Percentiles rank a stretch among this genome's conserved stretches.
Evolutionary conservation across 495 filamentous ascomycete genomes (phyloP).

Genomic region (Entonaema liquescens): DNA sequence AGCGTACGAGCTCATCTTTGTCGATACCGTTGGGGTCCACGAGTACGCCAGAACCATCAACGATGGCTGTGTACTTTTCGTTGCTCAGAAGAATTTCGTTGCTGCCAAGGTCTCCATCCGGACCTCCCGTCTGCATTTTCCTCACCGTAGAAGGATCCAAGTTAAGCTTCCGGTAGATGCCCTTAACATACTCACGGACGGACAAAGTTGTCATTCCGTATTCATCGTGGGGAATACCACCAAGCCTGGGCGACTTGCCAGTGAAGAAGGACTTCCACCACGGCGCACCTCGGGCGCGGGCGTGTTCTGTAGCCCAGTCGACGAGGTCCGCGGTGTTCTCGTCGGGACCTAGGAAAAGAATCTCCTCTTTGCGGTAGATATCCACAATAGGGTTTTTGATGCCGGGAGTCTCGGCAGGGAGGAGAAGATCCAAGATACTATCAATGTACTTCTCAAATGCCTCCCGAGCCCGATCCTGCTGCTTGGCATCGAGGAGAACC

Average conservation of each 20-base stretch:
- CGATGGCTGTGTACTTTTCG: conserved; percentile 91
- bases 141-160: conserved; percentile 81
- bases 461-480: conserved; percentile 89
- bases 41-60: conserved; percentile 94
- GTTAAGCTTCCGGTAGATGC: conserved; percentile 94
- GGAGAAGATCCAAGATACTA: conserved; percentile 91
- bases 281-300: conserved; percentile 82
- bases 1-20: conserved; percentile 79
- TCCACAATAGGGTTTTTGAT: conserved; percentile 99
- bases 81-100: conserved; percentile 97
- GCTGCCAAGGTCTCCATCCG: conserved; percentile 94
- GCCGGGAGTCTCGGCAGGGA: conserved; percentile 87
- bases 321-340: conserved; percentile 98
- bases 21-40: conserved; percentile 91
- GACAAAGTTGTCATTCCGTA: conserved; percentile 99
- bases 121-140: conserved; percentile 97
- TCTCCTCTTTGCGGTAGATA: conserved; percentile 91
- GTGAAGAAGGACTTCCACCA: conserved; percentile 99
- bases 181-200: conserved; percentile 92
- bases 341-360: conserved; percentile 97
- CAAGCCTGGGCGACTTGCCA: conserved; percentile 93
- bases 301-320: conserved; percentile 97
- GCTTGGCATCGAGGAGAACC: conserved; percentile 89
- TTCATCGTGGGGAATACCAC: conserved; percentile 92
- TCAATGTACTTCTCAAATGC: conserved; percentile 99